phyloP scores from a whole-genome alignment of 768 basidiomycete species.

The Boletales sp. region DNA sequence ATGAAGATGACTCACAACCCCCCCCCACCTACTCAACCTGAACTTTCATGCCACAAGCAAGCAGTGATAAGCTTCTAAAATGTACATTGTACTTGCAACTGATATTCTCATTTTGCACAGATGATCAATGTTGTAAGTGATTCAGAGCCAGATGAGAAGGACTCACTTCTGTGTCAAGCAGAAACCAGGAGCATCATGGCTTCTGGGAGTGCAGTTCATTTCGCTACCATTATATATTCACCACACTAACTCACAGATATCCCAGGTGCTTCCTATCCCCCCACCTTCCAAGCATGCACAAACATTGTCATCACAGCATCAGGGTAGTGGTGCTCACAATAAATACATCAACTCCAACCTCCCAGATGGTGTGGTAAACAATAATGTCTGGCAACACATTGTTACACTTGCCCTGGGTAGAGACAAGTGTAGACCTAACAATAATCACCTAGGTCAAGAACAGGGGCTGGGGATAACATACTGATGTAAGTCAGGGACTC shows the following conservation, averaged over 20 bases:
- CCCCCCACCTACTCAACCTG: neutral
- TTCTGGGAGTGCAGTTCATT: neutral
- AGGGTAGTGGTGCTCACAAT: slow-evolving; percentile 2
- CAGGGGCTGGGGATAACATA: no score
- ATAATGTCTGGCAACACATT: no score
- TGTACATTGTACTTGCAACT: neutral
- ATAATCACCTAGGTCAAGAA: no score
- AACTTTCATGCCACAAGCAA: neutral
- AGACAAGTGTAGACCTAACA: no score
- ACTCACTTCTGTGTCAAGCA: neutral
- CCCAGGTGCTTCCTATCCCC: neutral
- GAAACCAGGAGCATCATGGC: neutral
- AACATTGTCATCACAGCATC: neutral
- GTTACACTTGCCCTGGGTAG: no score
- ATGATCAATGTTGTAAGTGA: neutral
- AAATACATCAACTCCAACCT: slow-evolving; percentile 9
- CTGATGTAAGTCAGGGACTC: no score
- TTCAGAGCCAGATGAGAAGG: neutral
- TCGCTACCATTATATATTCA: neutral
- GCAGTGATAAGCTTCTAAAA: neutral
- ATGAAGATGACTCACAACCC: neutral
- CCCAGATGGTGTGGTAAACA: neutral
- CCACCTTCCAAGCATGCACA: neutral
- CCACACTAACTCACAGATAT: neutral
- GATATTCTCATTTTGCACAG: neutral